Evolutionary conservation across 2,329 filamentous ascomycete genomes (phyloP).

Genomic region (Nemania bipapillata): DNA sequence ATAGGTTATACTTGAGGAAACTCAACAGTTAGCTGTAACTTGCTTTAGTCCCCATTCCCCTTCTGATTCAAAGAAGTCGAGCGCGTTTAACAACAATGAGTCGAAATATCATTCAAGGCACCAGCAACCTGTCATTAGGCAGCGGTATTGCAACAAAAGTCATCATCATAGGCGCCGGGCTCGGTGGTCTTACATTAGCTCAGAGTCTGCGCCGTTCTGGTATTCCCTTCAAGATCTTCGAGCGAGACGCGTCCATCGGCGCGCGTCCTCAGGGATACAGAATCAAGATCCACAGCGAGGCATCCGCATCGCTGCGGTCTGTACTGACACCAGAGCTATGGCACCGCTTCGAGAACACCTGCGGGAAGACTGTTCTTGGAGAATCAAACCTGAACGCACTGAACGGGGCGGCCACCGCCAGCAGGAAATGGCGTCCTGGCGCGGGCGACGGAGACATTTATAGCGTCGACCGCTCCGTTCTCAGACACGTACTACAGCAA

Average conservation of each 20-base stretch:
- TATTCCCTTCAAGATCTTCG: conserved; percentile 54
- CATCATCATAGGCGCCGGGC: conserved; percentile 53
- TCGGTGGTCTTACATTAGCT: conserved; percentile 52
- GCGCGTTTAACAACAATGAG: not conserved
- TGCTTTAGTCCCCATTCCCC: not conserved
- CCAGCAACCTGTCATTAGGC: not conserved
- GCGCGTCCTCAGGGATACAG: conserved; percentile 55
- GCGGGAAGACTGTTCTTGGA: conserved; percentile 19
- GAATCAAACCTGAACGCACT: conserved; percentile 28
- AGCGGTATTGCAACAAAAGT: conserved; percentile 31
- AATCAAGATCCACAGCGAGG: conserved; percentile 48
- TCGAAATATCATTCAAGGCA: not conserved
- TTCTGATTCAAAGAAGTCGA: not conserved
- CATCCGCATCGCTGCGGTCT: conserved; percentile 38
- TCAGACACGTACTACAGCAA: conserved; percentile 50
- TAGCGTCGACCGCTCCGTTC: conserved; percentile 50
- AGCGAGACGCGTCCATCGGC: conserved; percentile 48
- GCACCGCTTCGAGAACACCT: conserved; percentile 39
- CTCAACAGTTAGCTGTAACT: not conserved
- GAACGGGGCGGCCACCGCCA: conserved; percentile 11
- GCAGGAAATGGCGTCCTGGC: conserved; percentile 1
- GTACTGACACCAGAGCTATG: conserved; percentile 34
- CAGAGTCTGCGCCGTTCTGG: conserved; percentile 51
- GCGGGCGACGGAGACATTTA: conserved; percentile 29
- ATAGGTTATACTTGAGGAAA: not conserved